Base-by-base conservation (phyloP, 805 yeast species). In the fission yeast (Schizosaccharomyces pombe) region DNA sequence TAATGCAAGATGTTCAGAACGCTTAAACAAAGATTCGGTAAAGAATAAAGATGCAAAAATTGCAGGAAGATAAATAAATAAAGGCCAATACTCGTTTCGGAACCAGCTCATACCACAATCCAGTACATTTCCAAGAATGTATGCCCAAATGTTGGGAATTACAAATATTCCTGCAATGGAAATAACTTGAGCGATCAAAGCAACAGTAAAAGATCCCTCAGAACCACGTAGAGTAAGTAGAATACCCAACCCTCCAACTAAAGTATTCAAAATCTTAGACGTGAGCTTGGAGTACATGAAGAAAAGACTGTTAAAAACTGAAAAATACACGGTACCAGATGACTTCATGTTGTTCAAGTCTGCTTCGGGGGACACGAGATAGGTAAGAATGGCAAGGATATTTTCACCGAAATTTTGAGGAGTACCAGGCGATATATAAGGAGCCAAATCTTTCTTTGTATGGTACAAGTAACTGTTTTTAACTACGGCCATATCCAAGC, bases 401-500 rank as follows among this genome's bases (percentile, higher is more conserved):
- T 49, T 49, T 19, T 5, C 53, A 6, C 53, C 53, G 30, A 49
- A 49, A 2, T 49, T 34, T 16, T 49, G 53, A 14, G 53, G 26
- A 31, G 53, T 49, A 49, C 53, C 53, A 12, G 53, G 53, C 16
- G 11, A 16, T 14, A 49, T 32, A 28, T 49, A 26, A 6, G 24
- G 19, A 11, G 28, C 19, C 2, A 8, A 5, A 14, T 49, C 53
- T 8, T 26, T 22, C 39, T 22, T 32, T n/a, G 53, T 49, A 28
- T 49, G 53, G 39, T 49, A 49, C 12, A 49, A 28, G 16, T 49
- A 49, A 5, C 53, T 49, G 53, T 49, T 30, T 19, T 30, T 19
- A 14, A 49, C 53, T 14, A 49, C 53, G 12, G 53, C 53, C 53
- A 49, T 49, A 32, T 49, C 53, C 8, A 49, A 16, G 4, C 53